These are phyloP conservation scores for Dysphania ambrosioides DNA, from an alignment of 148 eudicot species.

Conservation along the genomic window DNA sequence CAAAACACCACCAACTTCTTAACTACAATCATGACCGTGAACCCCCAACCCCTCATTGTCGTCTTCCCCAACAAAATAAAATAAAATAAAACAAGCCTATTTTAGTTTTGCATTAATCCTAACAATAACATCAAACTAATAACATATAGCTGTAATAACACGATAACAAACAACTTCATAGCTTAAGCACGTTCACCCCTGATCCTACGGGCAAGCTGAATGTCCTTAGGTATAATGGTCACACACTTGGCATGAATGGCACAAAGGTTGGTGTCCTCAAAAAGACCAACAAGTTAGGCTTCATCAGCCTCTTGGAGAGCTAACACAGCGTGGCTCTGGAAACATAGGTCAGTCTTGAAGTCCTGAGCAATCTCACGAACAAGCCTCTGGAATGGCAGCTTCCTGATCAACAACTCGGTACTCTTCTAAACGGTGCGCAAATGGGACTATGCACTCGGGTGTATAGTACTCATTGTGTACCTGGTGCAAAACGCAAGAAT, in stretches of 20 bases:
- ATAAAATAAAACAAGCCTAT: conserved; percentile 20
- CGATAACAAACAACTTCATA: neutral
- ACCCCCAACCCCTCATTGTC: no score
- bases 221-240: conserved; percentile 86
- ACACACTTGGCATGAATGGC: conserved; percentile 91
- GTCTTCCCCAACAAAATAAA: conserved; percentile 17
- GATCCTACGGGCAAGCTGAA: conserved; percentile 83
- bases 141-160: conserved; percentile 9
- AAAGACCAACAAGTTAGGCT: conserved; percentile 79
- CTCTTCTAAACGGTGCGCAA: no score
- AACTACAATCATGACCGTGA: conserved; percentile 21
- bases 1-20: conserved; percentile 22
- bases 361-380: conserved; percentile 90
- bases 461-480: no score
- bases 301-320: conserved; percentile 91
- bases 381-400: conserved; percentile 85
- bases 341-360: conserved; percentile 87
- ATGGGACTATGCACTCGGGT: no score
- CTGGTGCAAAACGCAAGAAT: no score
- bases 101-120: conserved; percentile 10
- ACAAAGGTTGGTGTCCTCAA: conserved; percentile 81
- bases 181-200: conserved; percentile 81
- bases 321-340: conserved; percentile 81
- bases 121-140: conserved; percentile 17
- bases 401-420: conserved; percentile 77